A percentile compares a stretch with the other conserved stretches of the same genome.
phyloP scores from a whole-genome alignment of 768 basidiomycete genomes.

The Candolleomyces efflorescens region DNA sequence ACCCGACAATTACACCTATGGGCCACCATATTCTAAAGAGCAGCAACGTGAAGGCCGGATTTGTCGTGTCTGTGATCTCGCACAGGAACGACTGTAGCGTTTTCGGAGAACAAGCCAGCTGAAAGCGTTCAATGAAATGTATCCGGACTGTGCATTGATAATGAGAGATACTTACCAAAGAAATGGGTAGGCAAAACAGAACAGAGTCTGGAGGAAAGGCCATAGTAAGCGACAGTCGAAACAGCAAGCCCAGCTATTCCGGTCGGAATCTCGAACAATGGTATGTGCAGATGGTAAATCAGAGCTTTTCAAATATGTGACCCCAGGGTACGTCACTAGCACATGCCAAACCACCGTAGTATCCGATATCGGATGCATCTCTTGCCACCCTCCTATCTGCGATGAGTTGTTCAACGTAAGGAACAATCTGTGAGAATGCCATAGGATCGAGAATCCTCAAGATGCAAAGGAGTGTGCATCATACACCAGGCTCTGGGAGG shows the following conservation, averaged over 20 bases:
- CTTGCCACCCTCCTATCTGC: slow-evolving; percentile 47
- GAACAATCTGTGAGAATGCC: slow-evolving; percentile 60
- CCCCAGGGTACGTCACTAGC: slow-evolving; percentile 66
- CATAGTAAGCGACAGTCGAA: slow-evolving; percentile 49
- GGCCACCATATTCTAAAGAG: too few relatives aligned
- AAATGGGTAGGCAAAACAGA: slow-evolving; percentile 42
- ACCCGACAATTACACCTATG: too few relatives aligned
- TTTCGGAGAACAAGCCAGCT: slow-evolving; percentile 58
- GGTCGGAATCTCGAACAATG: slow-evolving; percentile 53
- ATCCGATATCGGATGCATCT: slow-evolving; percentile 53
- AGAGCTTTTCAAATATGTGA: slow-evolving; percentile 40
- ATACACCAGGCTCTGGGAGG: slow-evolving; percentile 38
- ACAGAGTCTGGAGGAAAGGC: slow-evolving; percentile 48
- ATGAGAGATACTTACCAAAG: slow-evolving; percentile 33
- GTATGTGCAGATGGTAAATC: slow-evolving; percentile 30
- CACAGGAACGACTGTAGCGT: slow-evolving; percentile 47
- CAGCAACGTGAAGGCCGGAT: too few relatives aligned
- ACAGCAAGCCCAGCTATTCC: slow-evolving; percentile 45
- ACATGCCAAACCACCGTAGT: slow-evolving; percentile 64
- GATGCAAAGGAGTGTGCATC: slow-evolving; percentile 49
- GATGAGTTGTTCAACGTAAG: slow-evolving; percentile 67
- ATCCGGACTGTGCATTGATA: neutral
- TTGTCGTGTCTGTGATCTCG: too few relatives aligned
- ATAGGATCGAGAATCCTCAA: slow-evolving; percentile 56
- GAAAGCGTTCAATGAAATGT: slow-evolving; percentile 15